Conservation (phyloP, 108 stramenopile species). For the Mediolabrus comicus region DNA sequence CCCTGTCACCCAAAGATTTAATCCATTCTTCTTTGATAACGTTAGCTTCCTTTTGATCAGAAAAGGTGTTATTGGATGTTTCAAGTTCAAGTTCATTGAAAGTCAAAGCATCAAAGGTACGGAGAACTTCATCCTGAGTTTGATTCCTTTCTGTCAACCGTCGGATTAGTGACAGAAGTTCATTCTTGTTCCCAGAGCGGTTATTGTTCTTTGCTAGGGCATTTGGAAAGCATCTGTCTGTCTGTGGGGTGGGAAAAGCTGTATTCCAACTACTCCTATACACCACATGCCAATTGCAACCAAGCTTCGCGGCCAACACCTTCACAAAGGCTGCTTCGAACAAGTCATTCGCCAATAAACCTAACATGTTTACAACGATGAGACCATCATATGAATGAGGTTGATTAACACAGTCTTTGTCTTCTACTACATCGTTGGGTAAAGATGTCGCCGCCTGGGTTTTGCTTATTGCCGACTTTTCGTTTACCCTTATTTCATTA, state of each 20-base stretch:
- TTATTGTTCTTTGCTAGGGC: too few species aligned
- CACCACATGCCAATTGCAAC: conserved; percentile 6
- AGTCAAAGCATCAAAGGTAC: too few species aligned
- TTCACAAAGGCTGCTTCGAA: conserved; percentile 17
- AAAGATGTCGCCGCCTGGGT: too few species aligned
- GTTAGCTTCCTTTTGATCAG: too few species aligned
- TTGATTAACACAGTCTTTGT: neutral
- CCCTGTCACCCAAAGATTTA: conserved; percentile 5
- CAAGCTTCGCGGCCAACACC: conserved; percentile 3
- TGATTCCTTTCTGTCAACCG: too few species aligned
- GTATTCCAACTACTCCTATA: conserved; percentile 14
- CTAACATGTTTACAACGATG: conserved; percentile 9
- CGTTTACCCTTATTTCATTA: conserved; percentile 5
- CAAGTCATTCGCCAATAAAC: conserved; percentile 12
- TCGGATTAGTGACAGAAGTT: too few species aligned
- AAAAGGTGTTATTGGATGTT: too few species aligned
- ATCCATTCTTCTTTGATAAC: too few species aligned
- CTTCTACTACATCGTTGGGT: neutral
- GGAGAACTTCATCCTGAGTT: too few species aligned
- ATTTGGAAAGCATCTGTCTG: conserved; percentile 14
- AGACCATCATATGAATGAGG: neutral
- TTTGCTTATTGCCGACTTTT: neutral
- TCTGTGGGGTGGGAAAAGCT: conserved; percentile 5
- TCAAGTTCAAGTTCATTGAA: too few species aligned
- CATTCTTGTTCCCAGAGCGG: too few species aligned